Evolutionary conservation across 2,329 filamentous ascomycete species (phyloP).

Genomic region (Cordyceps militaris): DNA sequence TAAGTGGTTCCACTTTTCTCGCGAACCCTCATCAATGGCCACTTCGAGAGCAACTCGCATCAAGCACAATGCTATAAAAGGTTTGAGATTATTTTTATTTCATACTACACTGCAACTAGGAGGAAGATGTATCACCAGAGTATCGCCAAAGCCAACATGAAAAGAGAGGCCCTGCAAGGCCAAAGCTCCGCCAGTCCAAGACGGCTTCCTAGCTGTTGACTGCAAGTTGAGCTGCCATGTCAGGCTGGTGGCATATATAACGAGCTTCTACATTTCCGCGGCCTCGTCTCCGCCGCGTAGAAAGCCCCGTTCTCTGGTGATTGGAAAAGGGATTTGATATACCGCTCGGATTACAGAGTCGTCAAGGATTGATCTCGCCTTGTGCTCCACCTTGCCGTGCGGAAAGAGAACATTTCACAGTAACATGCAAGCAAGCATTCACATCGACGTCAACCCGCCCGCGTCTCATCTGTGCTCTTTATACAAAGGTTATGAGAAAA

Average conservation of each 20-base stretch:
- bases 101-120: neutral
- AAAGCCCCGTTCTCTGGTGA: constrained; percentile 5
- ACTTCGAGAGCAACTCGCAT: constrained; percentile 3
- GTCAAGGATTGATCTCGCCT: constrained; percentile 68
- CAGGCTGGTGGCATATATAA: neutral
- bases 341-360: constrained; percentile 72
- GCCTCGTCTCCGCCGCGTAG: constrained; percentile 11
- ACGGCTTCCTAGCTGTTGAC: constrained; percentile 1
- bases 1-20: constrained; percentile 17
- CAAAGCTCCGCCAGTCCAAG: constrained; percentile 1
- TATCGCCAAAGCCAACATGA: constrained; percentile 7
- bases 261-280: constrained; percentile 13
- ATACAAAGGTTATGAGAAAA: neutral
- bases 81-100: neutral
- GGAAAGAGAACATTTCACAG: constrained; percentile 27
- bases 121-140: constrained; percentile 8
- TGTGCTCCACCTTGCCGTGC: constrained; percentile 71
- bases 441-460: neutral
- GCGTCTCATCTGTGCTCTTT: neutral
- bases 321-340: constrained; percentile 39
- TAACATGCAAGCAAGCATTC: constrained; percentile 8
- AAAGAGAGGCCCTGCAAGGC: neutral
- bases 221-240: constrained; percentile 7
- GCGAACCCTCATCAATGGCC: constrained; percentile 7
- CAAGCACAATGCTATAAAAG: neutral